Conservation (phyloP, 1,139 yeast species). For the Lodderomyces margitis region DNA sequence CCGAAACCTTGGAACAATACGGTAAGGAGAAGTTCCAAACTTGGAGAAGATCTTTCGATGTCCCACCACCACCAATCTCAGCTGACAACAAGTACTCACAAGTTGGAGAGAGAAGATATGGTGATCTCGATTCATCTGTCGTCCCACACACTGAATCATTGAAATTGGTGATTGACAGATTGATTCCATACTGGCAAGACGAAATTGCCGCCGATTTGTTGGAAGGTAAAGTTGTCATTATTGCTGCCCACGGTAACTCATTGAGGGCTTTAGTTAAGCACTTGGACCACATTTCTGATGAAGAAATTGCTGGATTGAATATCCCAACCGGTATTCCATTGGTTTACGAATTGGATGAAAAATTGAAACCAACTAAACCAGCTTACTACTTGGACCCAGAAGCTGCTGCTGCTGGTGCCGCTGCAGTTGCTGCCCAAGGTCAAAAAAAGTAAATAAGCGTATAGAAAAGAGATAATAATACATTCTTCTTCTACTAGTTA, state of each 20-base stretch:
- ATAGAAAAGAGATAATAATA: too few species aligned
- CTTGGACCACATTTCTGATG: constrained; percentile 91
- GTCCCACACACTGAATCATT: constrained; percentile 95
- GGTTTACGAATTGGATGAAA: constrained; percentile 90
- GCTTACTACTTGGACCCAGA: constrained; percentile 98
- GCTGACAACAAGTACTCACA: constrained; percentile 82
- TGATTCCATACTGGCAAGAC: constrained; percentile 98
- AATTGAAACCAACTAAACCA: constrained; percentile 87
- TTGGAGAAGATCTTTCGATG: constrained; percentile 97
- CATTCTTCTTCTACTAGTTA: too few species aligned
- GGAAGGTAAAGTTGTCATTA: constrained; percentile 83
- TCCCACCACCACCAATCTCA: constrained; percentile 91
- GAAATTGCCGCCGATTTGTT: constrained; percentile 83
- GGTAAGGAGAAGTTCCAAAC: constrained; percentile 94
- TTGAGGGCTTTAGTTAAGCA: constrained; percentile 96
- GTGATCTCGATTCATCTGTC: constrained; percentile 75
- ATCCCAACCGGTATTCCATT: constrained; percentile 99
- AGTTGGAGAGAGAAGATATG: constrained; percentile 81
- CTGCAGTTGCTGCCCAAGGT: constrained; percentile 98
- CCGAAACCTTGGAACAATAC: constrained; percentile 81
- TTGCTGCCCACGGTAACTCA: constrained; percentile 99
- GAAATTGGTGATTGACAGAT: constrained; percentile 92
- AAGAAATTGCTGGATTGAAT: constrained; percentile 88
- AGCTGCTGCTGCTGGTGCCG: constrained; percentile 99
- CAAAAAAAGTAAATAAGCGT: constrained; percentile 34